Conservation (phyloP, 495 filamentous ascomycete genomes). For the Penicillium alfredii region DNA sequence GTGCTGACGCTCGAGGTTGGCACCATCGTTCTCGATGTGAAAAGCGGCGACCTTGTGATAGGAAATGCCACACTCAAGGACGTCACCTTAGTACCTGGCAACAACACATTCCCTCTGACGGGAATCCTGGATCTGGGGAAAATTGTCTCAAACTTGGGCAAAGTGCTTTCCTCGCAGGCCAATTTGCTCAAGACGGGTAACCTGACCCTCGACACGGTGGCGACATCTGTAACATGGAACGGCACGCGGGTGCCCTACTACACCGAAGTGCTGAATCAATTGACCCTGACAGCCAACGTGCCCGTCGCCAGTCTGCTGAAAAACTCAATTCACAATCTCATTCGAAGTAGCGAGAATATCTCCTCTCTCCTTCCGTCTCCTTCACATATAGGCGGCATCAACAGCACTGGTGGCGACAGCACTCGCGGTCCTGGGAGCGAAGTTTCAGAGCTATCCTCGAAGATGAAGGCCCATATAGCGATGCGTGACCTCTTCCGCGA, state of each 20-base stretch:
- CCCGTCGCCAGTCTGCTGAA: conserved; percentile 31
- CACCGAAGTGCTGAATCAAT: conserved; percentile 38
- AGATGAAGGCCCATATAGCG: neutral
- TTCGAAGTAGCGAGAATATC: too few species aligned
- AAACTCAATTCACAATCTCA: conserved; percentile 25
- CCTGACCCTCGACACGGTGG: conserved; percentile 34
- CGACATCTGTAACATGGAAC: conserved; percentile 38
- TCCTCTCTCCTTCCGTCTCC: too few species aligned
- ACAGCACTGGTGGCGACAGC: too few species aligned
- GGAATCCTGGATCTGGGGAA: conserved; percentile 24
- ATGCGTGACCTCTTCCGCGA: conserved; percentile 1
- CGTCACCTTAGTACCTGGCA: conserved; percentile 36
- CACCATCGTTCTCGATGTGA: conserved; percentile 40
- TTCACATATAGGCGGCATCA: too few species aligned
- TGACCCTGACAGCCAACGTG: conserved; percentile 31
- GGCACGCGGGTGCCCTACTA: conserved; percentile 39
- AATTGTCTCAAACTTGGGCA: conserved; percentile 27
- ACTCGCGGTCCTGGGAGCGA: too few species aligned
- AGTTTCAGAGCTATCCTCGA: too few species aligned
- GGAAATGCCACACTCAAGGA: conserved; percentile 37
- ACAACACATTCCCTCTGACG: conserved; percentile 37
- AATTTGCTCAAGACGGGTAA: conserved; percentile 30
- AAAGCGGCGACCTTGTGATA: conserved; percentile 31
- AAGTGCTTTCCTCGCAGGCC: conserved; percentile 28
- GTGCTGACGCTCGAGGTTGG: conserved; percentile 38